These are phyloP conservation scores for Suillus occidentalis DNA, from an alignment of 768 basidiomycete species.

Conservation along the genomic window DNA sequence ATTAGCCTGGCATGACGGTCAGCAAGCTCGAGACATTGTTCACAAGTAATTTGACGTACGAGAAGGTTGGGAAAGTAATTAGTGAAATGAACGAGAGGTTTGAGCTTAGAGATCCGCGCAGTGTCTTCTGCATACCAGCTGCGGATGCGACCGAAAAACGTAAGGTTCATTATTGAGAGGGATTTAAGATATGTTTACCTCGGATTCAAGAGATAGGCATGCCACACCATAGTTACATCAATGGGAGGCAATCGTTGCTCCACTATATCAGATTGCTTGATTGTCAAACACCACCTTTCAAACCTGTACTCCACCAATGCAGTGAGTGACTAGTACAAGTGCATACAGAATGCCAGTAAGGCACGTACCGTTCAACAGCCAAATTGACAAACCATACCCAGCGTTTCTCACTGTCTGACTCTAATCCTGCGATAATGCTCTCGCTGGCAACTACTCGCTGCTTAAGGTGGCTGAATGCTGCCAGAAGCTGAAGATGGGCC, in stretches of 20 bases:
- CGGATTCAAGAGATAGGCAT: slow-evolving; percentile 40
- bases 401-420: slow-evolving; percentile 28
- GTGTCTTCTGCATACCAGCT: slow-evolving; percentile 30
- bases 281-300: slow-evolving; percentile 31
- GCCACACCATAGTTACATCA: slow-evolving; percentile 43
- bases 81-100: slow-evolving; percentile 1
- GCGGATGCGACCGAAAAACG: background rate
- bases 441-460: slow-evolving; percentile 19
- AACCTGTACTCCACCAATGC: slow-evolving; percentile 27
- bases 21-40: background rate
- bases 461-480: slow-evolving; percentile 28
- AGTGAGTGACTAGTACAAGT: background rate
- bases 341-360: background rate
- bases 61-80: slow-evolving; percentile 14
- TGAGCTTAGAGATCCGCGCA: background rate
- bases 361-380: slow-evolving; percentile 36
- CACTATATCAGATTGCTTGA: slow-evolving; percentile 1
- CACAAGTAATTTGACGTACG: slow-evolving; percentile 8
- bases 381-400: slow-evolving; percentile 41
- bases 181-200: slow-evolving; percentile 19
- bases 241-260: slow-evolving; percentile 31
- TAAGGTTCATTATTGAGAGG: background rate
- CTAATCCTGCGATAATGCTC: slow-evolving; percentile 10
- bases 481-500: slow-evolving; percentile 30
- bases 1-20: background rate